A percentile compares a stretch with the other conserved stretches of the same genome.
Conservation (phyloP, 2,329 filamentous ascomycete species). For the Penicillium sumatraense region DNA sequence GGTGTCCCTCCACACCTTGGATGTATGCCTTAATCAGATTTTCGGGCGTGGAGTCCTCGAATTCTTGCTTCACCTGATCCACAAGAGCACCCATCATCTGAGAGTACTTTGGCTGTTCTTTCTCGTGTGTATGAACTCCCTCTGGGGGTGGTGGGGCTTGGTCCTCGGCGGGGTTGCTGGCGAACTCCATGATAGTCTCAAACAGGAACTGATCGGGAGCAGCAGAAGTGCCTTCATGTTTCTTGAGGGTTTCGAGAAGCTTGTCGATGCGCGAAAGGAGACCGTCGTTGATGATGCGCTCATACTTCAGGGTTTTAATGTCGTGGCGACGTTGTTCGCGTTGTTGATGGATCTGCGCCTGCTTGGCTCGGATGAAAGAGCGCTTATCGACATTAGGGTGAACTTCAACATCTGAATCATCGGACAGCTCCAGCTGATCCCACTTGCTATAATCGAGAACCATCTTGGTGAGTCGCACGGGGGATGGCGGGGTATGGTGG, state of each 20-base stretch:
- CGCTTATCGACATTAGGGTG: slow-evolving; percentile 98
- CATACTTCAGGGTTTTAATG: slow-evolving; percentile 91
- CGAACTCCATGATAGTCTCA: slow-evolving; percentile 82
- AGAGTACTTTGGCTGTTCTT: slow-evolving; percentile 81
- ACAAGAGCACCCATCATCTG: slow-evolving; percentile 98
- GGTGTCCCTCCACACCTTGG: slow-evolving; percentile 75
- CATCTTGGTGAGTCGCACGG: slow-evolving; percentile 40
- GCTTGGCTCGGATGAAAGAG: slow-evolving; percentile 97
- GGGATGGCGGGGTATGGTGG: slow-evolving; percentile 23
- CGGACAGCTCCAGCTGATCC: slow-evolving; percentile 91
- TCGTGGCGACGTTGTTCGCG: slow-evolving; percentile 82
- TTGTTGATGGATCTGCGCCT: slow-evolving; percentile 94
- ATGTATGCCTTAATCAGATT: slow-evolving; percentile 77
- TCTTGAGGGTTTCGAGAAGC: slow-evolving; percentile 74
- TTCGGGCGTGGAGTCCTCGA: slow-evolving; percentile 73
- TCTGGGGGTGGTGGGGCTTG: slow-evolving; percentile 76
- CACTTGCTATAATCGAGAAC: slow-evolving; percentile 68
- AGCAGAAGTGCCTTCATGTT: slow-evolving; percentile 68
- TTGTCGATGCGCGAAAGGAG: slow-evolving; percentile 81
- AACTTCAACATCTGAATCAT: slow-evolving; percentile 97
- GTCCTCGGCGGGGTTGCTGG: slow-evolving; percentile 71
- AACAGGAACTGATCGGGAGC: slow-evolving; percentile 84
- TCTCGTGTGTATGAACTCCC: slow-evolving; percentile 75
- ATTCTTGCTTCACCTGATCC: slow-evolving; percentile 86
- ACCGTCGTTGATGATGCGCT: slow-evolving; percentile 86